phyloP scores from a whole-genome alignment of 805 yeast genomes.

The Ogataea thermomethanolica region DNA sequence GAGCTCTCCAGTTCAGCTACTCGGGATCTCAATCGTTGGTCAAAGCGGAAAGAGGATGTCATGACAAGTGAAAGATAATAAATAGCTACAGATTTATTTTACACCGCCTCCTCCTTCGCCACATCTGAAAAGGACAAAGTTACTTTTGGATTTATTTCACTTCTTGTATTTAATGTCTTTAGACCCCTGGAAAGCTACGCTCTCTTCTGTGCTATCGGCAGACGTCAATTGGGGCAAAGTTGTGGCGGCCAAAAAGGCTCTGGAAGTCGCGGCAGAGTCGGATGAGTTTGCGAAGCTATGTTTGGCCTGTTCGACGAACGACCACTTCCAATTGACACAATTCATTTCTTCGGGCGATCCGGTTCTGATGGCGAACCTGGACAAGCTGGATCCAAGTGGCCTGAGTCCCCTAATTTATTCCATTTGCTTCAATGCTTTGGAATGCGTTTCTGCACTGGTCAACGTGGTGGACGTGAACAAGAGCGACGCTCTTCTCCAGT shows the following conservation, averaged over 20 bases:
- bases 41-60: conserved; percentile 11
- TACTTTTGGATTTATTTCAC: neutral
- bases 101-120: conserved; percentile 6
- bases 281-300: conserved; percentile 35
- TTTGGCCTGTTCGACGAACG: conserved; percentile 39
- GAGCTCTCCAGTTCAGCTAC: conserved; percentile 5
- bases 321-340: conserved; percentile 28
- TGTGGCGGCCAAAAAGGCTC: conserved; percentile 36
- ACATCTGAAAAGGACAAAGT: conserved; percentile 5
- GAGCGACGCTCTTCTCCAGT: conserved; percentile 47
- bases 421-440: conserved; percentile 48
- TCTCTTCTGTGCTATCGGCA: conserved; percentile 18
- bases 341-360: conserved; percentile 24
- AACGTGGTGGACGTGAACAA: conserved; percentile 48
- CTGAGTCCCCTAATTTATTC: conserved; percentile 50
- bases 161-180: conserved; percentile 9
- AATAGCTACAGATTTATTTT: neutral
- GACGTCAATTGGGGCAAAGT: conserved; percentile 33
- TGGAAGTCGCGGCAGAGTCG: conserved; percentile 28
- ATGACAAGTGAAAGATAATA: neutral
- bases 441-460: conserved; percentile 46
- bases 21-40: conserved; percentile 22
- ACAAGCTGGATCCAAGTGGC: conserved; percentile 38
- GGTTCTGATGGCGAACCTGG: conserved; percentile 14
- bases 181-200: conserved; percentile 35